Evolutionary conservation across 495 filamentous ascomycete genomes (phyloP).

Genomic region (Penicillium pulvis): DNA sequence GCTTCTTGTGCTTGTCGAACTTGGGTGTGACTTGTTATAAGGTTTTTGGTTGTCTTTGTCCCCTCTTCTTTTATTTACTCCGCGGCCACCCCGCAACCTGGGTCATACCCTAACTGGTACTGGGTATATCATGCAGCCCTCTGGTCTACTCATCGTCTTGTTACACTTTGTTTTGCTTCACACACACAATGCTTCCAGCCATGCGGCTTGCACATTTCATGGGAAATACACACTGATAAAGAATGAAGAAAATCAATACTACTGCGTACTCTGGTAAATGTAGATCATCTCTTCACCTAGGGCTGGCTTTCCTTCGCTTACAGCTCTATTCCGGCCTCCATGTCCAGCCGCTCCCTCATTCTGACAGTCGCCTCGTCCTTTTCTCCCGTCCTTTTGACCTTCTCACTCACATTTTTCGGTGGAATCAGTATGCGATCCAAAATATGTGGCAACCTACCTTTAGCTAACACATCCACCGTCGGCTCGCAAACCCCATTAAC

Average conservation of each 20-base stretch:
- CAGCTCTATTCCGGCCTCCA: slow-evolving; percentile 14
- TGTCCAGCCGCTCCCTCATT: slow-evolving; percentile 48
- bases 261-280: slow-evolving; percentile 5
- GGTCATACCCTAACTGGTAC: background rate
- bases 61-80: background rate
- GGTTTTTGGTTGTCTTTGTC: background rate
- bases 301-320: slow-evolving; percentile 1
- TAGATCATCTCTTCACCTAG: background rate
- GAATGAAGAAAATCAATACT: slow-evolving; percentile 27
- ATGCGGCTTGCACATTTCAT: slow-evolving; percentile 15
- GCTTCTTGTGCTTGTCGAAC: background rate
- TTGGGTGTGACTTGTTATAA: background rate
- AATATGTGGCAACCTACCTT: slow-evolving; percentile 78
- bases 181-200: slow-evolving; percentile 4
- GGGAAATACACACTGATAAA: slow-evolving; percentile 32
- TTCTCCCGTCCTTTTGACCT: slow-evolving; percentile 28
- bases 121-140: slow-evolving; percentile 3
- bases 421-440: slow-evolving; percentile 72
- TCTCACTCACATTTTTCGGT: slow-evolving; percentile 54
- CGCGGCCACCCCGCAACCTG: background rate
- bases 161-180: slow-evolving; percentile 8
- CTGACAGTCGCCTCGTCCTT: slow-evolving; percentile 62
- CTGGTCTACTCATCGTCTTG: slow-evolving; percentile 4
- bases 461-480: slow-evolving; percentile 65
- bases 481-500: slow-evolving; percentile 69